Evolutionary conservation across 1,284 basidiomycete genomes (phyloP), one percentile per base, ranked within the genome.

Genomic region (Apiotrichum akiyoshidainum): DNA sequence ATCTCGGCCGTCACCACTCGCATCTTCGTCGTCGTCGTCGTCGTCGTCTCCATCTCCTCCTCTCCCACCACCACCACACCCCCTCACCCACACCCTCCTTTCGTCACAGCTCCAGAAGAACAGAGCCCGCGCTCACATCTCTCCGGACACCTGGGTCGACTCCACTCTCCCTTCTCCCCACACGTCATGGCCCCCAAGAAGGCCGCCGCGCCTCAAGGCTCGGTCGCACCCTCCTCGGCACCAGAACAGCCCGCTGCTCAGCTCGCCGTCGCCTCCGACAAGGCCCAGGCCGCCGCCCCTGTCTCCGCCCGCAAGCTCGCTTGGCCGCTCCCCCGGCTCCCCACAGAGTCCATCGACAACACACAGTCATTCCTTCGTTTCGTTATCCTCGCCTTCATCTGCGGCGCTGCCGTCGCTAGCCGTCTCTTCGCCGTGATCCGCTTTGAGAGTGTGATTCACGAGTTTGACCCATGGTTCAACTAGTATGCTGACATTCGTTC

Each of bases 361-460:
- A 87, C 89, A 19, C 84, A 87, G 57, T 91, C 89, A 55, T 82
- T 95, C 65, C 80, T 97, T 64, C 86, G 90, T 62, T 90, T 94
- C 64, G 83, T 93, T 65, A 88, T 92, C 33, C 85, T 97, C 57
- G 83, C 85, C 17, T 83, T 93, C 71, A 94, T 96, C 70, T 92
- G 90, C 59, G 90, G 85, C 58, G 93, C 95, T 62, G 96, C 96
- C 42, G 89, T 99, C 71, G 88, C 93, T 40, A 95, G 92, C 59
- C 87, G 96, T 74, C 83, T 99, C 69, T 99, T 99, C 76, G 94
- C 95, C 63, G 96, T 99, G 68, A 83, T 99, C 65, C 92, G 98
- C 67, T 96, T 97, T 76, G 96, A 99, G 81, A 93, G 90, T 84
- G 93, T 99, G 72, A 98, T 98, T 70, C 95, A 98, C 80, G 95